phyloP scores from a whole-genome alignment of 352 stramenopile species.

The Phytopythium ostracodes region DNA sequence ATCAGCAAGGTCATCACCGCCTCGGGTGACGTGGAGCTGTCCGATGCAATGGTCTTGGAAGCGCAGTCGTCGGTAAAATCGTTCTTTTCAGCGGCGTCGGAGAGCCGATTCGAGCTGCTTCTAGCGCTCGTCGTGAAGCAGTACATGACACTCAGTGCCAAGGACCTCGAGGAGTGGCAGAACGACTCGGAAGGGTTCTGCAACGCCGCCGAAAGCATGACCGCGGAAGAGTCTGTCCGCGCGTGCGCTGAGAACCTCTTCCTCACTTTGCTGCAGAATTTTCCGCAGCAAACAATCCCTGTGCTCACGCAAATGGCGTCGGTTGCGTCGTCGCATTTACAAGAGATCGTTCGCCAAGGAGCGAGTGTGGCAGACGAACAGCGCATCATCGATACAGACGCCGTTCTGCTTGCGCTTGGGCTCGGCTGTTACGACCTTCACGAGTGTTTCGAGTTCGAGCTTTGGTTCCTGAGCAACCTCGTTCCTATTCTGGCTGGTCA shows the following conservation, averaged over 20 bases:
- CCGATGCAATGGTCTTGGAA: slow-evolving; percentile 75
- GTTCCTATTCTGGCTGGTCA: slow-evolving; percentile 57
- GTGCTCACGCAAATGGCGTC: slow-evolving; percentile 66
- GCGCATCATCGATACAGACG: slow-evolving; percentile 61
- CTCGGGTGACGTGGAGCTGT: slow-evolving; percentile 64
- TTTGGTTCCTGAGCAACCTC: slow-evolving; percentile 73
- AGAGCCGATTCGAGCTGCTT: slow-evolving; percentile 46
- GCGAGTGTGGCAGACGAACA: slow-evolving; percentile 18
- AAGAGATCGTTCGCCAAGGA: slow-evolving; percentile 18
- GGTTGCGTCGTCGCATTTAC: slow-evolving; percentile 41
- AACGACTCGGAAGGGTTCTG: slow-evolving; percentile 65
- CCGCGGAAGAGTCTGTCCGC: slow-evolving; percentile 74
- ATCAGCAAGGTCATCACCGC: slow-evolving; percentile 82
- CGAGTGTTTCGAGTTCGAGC: slow-evolving; percentile 86
- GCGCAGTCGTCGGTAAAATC: slow-evolving; percentile 43
- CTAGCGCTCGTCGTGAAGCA: slow-evolving; percentile 71
- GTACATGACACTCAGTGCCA: slow-evolving; percentile 57
- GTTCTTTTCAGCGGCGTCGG: slow-evolving; percentile 39
- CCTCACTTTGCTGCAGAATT: slow-evolving; percentile 77
- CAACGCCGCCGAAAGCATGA: slow-evolving; percentile 66
- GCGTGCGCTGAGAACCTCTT: slow-evolving; percentile 81
- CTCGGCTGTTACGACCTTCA: slow-evolving; percentile 85
- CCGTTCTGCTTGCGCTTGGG: slow-evolving; percentile 75
- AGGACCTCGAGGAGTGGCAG: slow-evolving; percentile 70
- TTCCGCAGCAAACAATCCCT: slow-evolving; percentile 60